Evolutionary conservation across 148 eudicot genomes (phyloP).

Genomic region (Selenicereus undatus): DNA sequence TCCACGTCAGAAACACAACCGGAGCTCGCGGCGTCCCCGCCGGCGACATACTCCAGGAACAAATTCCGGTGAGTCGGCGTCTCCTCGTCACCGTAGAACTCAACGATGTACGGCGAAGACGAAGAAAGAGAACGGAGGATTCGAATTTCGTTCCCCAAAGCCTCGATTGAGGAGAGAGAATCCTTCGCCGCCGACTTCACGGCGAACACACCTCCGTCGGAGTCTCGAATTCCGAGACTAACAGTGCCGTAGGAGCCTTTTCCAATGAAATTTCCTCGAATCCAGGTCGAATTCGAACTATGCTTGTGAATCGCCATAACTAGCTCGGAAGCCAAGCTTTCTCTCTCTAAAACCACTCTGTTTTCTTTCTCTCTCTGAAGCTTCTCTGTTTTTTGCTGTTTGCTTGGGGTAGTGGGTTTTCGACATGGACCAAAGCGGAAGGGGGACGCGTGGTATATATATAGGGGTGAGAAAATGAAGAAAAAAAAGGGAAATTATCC

Average conservation of each 20-base stretch:
- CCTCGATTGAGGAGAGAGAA: constrained; percentile 20
- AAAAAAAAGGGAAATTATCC: constrained; percentile 4
- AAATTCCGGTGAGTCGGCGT: constrained; percentile 39
- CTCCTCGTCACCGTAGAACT: constrained; percentile 47
- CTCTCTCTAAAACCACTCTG: constrained; percentile 11
- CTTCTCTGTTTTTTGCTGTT: constrained; percentile 2
- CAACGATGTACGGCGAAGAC: constrained; percentile 55
- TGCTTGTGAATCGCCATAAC: constrained; percentile 19
- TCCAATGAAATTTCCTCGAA: constrained; percentile 51
- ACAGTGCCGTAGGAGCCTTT: constrained; percentile 68
- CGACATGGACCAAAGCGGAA: constrained; percentile 28
- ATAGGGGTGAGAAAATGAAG: not conserved
- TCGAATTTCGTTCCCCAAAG: constrained; percentile 57
- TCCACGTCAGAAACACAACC: constrained; percentile 38
- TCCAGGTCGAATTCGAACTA: constrained; percentile 31
- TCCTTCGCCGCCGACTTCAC: constrained; percentile 52
- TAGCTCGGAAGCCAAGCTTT: constrained; percentile 23
- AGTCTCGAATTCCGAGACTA: constrained; percentile 32
- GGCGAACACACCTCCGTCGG: constrained; percentile 46
- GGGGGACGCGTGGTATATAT: constrained; percentile 31
- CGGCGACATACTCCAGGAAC: constrained; percentile 65
- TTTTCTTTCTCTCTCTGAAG: not conserved
- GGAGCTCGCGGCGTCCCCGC: constrained; percentile 47
- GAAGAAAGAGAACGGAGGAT: constrained; percentile 48
- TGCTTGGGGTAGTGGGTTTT: constrained; percentile 8